A percentile compares a stretch with the other conserved stretches of the same genome.
These are phyloP conservation scores for Rhytidiadelphus loreus DNA, from an alignment of 225 moss, liverwort and hornwort species.

Conservation along the genomic window DNA sequence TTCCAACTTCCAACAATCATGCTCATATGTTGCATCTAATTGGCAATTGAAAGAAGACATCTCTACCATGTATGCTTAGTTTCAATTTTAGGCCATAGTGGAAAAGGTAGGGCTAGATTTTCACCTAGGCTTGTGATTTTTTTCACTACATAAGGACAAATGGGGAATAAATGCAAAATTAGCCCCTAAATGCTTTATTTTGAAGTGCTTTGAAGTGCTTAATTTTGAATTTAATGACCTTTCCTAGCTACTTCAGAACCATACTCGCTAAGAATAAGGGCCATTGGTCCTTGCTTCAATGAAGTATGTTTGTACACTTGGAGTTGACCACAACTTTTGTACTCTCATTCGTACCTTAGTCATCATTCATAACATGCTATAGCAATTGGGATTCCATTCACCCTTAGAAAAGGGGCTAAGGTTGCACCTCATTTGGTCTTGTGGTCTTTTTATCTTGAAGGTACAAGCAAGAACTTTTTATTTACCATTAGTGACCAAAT, in stretches of 20 bases:
- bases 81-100: not conserved
- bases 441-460: not conserved
- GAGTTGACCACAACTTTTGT: too few relatives aligned
- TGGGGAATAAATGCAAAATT: too few relatives aligned
- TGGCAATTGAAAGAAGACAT: not conserved
- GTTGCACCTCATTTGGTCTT: not conserved
- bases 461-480: not conserved
- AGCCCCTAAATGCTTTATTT: too few relatives aligned
- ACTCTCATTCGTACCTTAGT: too few relatives aligned
- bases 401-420: fast-evolving
- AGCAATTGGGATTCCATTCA: too few relatives aligned
- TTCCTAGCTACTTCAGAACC: not conserved
- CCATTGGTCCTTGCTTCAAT: not conserved
- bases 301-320: too few relatives aligned
- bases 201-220: not conserved
- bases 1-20: not conserved
- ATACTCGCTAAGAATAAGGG: fast-evolving
- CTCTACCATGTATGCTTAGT: too few relatives aligned
- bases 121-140: not conserved
- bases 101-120: not conserved
- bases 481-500: not conserved
- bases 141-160: too few relatives aligned
- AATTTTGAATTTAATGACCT: not conserved
- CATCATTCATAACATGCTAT: too few relatives aligned
- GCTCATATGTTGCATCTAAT: not conserved